A percentile compares a stretch with the other conserved stretches of the same genome.
Evolutionary conservation across 2,329 filamentous ascomycete genomes (phyloP).

Genomic region (Talaromyces sp.): DNA sequence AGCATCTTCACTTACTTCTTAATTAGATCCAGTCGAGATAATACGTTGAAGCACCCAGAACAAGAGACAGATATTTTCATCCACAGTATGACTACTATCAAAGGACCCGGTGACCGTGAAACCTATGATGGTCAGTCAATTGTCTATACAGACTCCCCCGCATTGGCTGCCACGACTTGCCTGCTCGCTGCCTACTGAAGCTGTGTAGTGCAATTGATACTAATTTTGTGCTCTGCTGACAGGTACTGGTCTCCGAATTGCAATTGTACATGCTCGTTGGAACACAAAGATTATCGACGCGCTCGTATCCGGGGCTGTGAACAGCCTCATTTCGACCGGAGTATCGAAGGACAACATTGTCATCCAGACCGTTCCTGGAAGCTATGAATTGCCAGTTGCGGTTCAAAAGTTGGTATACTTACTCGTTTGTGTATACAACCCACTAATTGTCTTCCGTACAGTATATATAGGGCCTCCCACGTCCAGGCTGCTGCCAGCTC

Average conservation of each 20-base stretch:
- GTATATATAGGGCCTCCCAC: conserved; percentile 80
- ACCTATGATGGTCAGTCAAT: conserved; percentile 53
- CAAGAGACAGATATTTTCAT: not conserved
- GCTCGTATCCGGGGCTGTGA: conserved; percentile 75
- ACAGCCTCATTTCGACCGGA: conserved; percentile 71
- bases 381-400: conserved; percentile 90
- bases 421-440: no score
- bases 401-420: conserved; percentile 64
- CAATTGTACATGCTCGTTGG: conserved; percentile 95
- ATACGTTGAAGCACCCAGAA: not conserved
- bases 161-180: not conserved
- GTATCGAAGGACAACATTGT: conserved; percentile 87
- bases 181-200: not conserved
- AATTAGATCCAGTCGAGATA: not conserved
- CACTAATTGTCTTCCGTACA: conserved; percentile 33
- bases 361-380: conserved; percentile 83
- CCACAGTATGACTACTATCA: conserved; percentile 53
- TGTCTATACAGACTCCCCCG: conserved; percentile 2
- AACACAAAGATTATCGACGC: conserved; percentile 84
- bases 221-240: not conserved
- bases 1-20: not conserved
- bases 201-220: not conserved
- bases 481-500: conserved; percentile 67
- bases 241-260: conserved; percentile 76
- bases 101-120: conserved; percentile 61